phyloP scores from a whole-genome alignment of 1,284 basidiomycete species.

The Apiotrichum veenhuisii region DNA sequence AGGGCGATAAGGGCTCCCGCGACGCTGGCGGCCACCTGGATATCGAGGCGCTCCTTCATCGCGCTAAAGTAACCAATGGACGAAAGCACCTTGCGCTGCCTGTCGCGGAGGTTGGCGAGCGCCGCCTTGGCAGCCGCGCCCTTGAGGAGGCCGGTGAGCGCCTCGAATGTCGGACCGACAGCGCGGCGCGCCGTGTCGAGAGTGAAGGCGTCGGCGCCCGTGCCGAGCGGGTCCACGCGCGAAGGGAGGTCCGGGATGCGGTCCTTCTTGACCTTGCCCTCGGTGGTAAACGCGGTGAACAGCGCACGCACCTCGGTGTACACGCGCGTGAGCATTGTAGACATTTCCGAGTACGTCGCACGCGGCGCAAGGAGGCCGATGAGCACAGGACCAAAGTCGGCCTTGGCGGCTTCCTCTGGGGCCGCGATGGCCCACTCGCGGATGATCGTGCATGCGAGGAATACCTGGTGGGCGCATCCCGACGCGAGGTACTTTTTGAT shows the following conservation, averaged over 20 bases:
- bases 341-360: constrained; percentile 87
- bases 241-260: constrained; percentile 75
- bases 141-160: constrained; percentile 58
- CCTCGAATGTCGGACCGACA: constrained; percentile 66
- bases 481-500: constrained; percentile 77
- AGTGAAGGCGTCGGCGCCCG: constrained; percentile 69
- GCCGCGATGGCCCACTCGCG: constrained; percentile 77
- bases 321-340: constrained; percentile 71
- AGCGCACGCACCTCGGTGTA: constrained; percentile 76
- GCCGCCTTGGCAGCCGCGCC: constrained; percentile 72
- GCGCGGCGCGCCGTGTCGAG: constrained; percentile 73
- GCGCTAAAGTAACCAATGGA: constrained; percentile 78
- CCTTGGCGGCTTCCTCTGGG: constrained; percentile 59
- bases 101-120: constrained; percentile 70
- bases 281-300: constrained; percentile 71
- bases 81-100: constrained; percentile 66
- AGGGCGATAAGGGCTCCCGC: constrained; percentile 87
- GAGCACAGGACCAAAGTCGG: constrained; percentile 59
- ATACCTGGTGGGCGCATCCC: constrained; percentile 84
- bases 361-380: constrained; percentile 75
- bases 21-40: constrained; percentile 80
- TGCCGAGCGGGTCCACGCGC: constrained; percentile 65
- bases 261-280: constrained; percentile 78
- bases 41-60: constrained; percentile 81
- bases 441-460: constrained; percentile 74